Evolutionary conservation across 805 yeast species (phyloP), one percentile per base, ranked within the genome.

Genomic region (Metschnikowia shivogae): DNA sequence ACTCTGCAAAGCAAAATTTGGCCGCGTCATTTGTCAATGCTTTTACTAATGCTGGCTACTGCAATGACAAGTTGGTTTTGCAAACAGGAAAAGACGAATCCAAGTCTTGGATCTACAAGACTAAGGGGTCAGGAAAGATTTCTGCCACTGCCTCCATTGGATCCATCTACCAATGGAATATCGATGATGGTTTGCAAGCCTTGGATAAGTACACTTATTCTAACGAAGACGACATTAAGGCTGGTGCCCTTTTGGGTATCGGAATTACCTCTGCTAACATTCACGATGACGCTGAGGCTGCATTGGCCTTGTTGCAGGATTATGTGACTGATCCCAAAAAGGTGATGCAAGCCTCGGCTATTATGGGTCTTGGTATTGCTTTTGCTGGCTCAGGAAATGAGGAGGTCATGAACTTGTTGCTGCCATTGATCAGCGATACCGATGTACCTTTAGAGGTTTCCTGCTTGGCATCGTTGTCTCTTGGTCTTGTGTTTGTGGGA

Each of bases 191-290:
- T 52, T 77, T 93, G 53, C 97, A 92, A 67, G 80, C 80, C 46
- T 75, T 93, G 57, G 98, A 93, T 67, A 87, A 86, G 64, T 90
- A 85, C 64, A 72, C 92, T 46, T 90, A 90, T 60, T 84, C 95
- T 4, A 77, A 82, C 13, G 96, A 89, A 57, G 84, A 81, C 47
- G 92, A 88, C 59, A 80, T 90, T 54, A 89, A 89, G 68, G 97
- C 98, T 6, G 99, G 99, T 67, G 96, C 99, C 5, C 74, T 93
- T 47, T 76, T 93, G 54, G 99, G 98, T 64, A 88, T 89, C 65
- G 99, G 98, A 64, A 77, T 93, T 39, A 83, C 89, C 5, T 87
- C 95, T 26, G 77, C 95, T 19, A 95, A 95, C 66, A 92, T 93
- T 44, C 96, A 88, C 66, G 97, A 92, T 62, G 99, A 92, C 50